These are phyloP conservation scores for Plicaturopsis crispa DNA, from an alignment of 768 basidiomycete species.

Conservation along the genomic window DNA sequence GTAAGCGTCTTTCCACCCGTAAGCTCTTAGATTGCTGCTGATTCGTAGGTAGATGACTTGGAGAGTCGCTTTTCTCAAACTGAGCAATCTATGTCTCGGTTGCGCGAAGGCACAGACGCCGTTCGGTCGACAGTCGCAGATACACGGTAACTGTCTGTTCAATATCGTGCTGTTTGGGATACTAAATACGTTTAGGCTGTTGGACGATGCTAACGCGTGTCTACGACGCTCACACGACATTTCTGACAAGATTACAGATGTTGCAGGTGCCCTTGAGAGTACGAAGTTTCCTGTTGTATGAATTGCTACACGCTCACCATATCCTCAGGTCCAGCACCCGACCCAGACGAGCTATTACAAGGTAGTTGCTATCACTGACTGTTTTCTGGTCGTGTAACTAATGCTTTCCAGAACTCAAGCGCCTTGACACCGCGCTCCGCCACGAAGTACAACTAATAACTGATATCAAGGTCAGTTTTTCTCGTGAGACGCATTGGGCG, in stretches of 20 bases:
- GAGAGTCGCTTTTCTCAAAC: constrained; percentile 42
- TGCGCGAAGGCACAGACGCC: constrained; percentile 52
- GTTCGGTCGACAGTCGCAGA: constrained; percentile 44
- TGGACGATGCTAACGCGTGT: constrained; percentile 54
- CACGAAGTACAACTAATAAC: constrained; percentile 52
- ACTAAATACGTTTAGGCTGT: constrained; percentile 28
- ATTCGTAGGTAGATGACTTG: constrained; percentile 44
- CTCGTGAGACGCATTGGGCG: neutral
- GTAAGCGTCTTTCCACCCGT: constrained; percentile 27
- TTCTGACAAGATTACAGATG: constrained; percentile 46
- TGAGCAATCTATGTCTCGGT: constrained; percentile 41
- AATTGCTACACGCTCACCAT: neutral
- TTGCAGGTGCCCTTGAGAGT: constrained; percentile 48
- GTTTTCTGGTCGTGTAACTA: constrained; percentile 2
- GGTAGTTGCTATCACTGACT: constrained; percentile 26
- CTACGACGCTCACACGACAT: constrained; percentile 51
- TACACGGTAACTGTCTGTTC: constrained; percentile 30
- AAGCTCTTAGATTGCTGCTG: constrained; percentile 3
- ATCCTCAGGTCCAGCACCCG: constrained; percentile 32
- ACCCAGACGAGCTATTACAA: constrained; percentile 44
- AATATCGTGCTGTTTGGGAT: neutral
- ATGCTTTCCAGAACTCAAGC: constrained; percentile 45
- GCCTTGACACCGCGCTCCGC: constrained; percentile 53
- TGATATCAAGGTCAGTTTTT: constrained; percentile 40
- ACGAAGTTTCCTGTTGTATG: constrained; percentile 7